These are phyloP conservation scores for Suhomyces bribrorum DNA, from an alignment of 1,139 yeast genomes.

Conservation along the genomic window DNA sequence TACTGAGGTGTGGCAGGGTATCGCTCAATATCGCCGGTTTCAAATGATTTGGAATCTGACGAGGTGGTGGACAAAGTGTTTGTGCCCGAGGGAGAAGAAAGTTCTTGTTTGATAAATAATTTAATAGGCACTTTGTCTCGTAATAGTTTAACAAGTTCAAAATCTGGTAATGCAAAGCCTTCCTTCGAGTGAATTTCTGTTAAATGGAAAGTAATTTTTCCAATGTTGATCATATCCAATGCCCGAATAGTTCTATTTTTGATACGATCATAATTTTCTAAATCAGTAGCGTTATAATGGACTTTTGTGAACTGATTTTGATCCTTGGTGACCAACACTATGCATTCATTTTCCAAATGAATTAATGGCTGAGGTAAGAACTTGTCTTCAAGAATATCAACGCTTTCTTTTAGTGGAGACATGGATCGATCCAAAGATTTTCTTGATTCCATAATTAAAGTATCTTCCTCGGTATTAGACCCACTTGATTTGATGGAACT, in stretches of 20 bases:
- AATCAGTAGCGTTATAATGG: conserved; percentile 22
- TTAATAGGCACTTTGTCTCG: conserved; percentile 41
- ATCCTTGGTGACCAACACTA: conserved; percentile 62
- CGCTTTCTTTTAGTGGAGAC: conserved; percentile 1
- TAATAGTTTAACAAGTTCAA: conserved; percentile 34
- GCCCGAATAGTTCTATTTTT: conserved; percentile 39
- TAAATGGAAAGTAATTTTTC: conserved; percentile 54
- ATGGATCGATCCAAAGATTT: neutral
- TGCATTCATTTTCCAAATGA: conserved; percentile 7
- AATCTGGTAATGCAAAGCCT: conserved; percentile 63
- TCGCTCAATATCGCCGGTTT: conserved; percentile 43
- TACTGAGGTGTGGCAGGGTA: conserved; percentile 67
- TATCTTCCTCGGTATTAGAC: conserved; percentile 4
- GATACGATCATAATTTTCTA: conserved; percentile 20
- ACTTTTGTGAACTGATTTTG: conserved; percentile 55
- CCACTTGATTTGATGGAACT: conserved; percentile 5
- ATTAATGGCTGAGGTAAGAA: conserved; percentile 30
- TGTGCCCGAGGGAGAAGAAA: conserved; percentile 34
- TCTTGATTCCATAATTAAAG: conserved; percentile 1
- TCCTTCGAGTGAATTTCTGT: conserved; percentile 69
- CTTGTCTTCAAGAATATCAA: conserved; percentile 21
- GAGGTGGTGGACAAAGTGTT: conserved; percentile 44
- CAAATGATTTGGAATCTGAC: conserved; percentile 52
- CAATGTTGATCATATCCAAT: conserved; percentile 43
- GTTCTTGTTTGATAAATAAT: conserved; percentile 45